Percentiles rank a stretch among this genome's conserved stretches.
Conservation (phyloP, 2,329 filamentous ascomycete genomes). For the Aspergillus sp. region DNA sequence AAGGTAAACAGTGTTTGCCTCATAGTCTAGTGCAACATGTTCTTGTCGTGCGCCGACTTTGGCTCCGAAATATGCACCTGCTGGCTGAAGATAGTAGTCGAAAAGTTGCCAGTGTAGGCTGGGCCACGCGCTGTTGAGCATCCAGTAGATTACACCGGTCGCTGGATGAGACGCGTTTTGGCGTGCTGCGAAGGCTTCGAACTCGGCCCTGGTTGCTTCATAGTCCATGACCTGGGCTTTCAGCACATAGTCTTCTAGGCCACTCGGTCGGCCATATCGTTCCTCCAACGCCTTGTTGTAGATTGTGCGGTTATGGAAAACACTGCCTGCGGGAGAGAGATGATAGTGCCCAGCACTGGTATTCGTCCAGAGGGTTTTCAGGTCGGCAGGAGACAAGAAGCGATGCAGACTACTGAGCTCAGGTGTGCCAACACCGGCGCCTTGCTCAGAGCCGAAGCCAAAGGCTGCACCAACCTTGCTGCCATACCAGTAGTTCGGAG, state of each 20-base stretch:
- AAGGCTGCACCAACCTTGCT: constrained; percentile 57
- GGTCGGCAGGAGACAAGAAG: constrained; percentile 54
- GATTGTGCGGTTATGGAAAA: constrained; percentile 57
- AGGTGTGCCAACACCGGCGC: constrained; percentile 63
- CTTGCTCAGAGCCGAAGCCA: constrained; percentile 64
- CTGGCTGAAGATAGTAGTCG: constrained; percentile 61
- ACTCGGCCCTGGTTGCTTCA: constrained; percentile 61
- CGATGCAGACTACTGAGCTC: constrained; percentile 54
- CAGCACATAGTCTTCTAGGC: constrained; percentile 58
- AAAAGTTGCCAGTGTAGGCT: constrained; percentile 66
- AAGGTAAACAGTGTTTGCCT: constrained; percentile 46
- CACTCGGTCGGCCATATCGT: constrained; percentile 54
- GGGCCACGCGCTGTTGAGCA: constrained; percentile 67
- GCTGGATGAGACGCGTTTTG: constrained; percentile 55
- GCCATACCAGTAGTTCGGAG: constrained; percentile 65
- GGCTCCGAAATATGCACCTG: constrained; percentile 60
- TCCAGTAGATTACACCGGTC: constrained; percentile 66
- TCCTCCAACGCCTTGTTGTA: constrained; percentile 58
- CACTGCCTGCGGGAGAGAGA: constrained; percentile 58
- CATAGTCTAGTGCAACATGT: constrained; percentile 58
- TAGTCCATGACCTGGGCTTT: constrained; percentile 65
- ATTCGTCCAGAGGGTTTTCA: constrained; percentile 57
- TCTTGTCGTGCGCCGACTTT: constrained; percentile 54
- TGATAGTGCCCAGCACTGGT: constrained; percentile 58
- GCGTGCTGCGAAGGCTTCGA: constrained; percentile 55